phyloP scores from a whole-genome alignment of 129 eudicot species.

The Ambrosia trifida region DNA sequence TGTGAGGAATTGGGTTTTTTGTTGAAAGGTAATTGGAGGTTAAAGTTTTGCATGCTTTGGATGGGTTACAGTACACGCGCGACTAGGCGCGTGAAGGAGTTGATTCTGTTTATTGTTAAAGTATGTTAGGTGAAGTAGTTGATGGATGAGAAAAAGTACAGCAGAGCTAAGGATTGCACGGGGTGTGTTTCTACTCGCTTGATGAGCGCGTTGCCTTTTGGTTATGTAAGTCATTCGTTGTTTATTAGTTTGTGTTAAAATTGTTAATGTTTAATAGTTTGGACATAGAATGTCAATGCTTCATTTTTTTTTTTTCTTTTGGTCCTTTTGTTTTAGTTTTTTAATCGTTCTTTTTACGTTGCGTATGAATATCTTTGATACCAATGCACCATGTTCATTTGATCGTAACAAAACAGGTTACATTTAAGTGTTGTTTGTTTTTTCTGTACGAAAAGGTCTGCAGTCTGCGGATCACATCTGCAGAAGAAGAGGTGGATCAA shows the following conservation, averaged over 20 bases:
- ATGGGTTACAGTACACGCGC: conserved; percentile 22
- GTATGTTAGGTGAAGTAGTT: conserved; percentile 21
- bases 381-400: no score
- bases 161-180: not conserved
- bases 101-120: conserved; percentile 21
- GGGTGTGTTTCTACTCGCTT: not conserved
- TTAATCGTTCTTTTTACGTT: not conserved
- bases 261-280: no score
- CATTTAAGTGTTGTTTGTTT: no score
- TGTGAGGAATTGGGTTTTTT: conserved; percentile 16
- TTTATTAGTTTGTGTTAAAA: not conserved
- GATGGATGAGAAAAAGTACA: conserved; percentile 17
- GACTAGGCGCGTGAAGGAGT: conserved; percentile 26
- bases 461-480: no score
- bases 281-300: not conserved
- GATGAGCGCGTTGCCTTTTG: not conserved
- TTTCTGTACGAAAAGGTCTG: no score
- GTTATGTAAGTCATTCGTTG: not conserved
- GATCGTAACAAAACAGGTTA: no score
- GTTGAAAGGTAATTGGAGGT: conserved; percentile 24
- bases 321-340: no score
- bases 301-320: no score
- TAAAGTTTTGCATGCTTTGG: not conserved
- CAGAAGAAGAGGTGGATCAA: no score
- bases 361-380: not conserved